Conservation (phyloP, 441 rosid genomes). For the Omphalea diandra region DNA sequence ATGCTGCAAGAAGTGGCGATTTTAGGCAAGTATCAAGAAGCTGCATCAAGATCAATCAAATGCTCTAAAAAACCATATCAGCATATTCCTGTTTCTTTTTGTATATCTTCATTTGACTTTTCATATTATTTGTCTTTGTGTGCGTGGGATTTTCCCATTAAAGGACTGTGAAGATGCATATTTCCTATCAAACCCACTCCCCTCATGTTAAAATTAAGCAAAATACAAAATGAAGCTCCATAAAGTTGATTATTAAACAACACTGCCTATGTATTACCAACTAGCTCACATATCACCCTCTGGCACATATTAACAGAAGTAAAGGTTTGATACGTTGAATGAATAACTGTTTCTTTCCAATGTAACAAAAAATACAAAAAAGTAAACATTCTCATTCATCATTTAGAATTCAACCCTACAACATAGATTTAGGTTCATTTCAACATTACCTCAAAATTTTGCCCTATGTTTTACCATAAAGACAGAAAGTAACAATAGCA, state of each 20-base stretch:
- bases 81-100: background rate
- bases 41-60: conserved; percentile 43
- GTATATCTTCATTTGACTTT: background rate
- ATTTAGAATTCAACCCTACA: background rate
- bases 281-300: background rate
- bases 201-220: background rate
- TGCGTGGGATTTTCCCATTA: background rate
- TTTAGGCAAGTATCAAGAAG: conserved; percentile 93
- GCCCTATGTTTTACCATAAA: conserved; percentile 92
- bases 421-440: background rate
- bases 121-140: background rate
- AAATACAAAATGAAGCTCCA: background rate
- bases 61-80: background rate
- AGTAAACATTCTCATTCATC: background rate
- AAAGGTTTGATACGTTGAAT: background rate
- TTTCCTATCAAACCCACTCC: background rate
- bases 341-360: background rate
- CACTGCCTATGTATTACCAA: background rate
- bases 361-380: background rate
- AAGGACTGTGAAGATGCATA: background rate
- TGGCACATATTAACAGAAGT: background rate
- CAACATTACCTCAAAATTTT: conserved; percentile 70
- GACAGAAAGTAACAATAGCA: conserved; percentile 67
- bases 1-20: conserved; percentile 92
- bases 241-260: background rate